phyloP scores from a whole-genome alignment of 1,139 yeast species.

The Candida frijolesensis region DNA sequence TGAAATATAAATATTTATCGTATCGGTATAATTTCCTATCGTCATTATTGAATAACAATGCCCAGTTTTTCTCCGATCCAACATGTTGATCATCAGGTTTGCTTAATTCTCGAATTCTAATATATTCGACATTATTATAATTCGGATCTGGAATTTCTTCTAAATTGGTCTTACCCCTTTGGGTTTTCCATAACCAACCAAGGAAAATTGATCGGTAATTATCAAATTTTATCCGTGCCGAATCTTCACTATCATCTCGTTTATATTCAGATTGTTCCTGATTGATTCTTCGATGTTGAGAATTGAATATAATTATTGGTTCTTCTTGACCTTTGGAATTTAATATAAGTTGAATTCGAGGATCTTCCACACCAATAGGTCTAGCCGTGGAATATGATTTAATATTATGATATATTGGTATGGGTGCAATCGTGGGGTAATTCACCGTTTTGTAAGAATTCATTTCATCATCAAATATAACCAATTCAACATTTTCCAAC shows the following conservation, averaged over 20 bases:
- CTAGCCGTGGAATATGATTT: slow-evolving; percentile 20
- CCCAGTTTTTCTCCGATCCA: slow-evolving; percentile 34
- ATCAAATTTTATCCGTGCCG: slow-evolving; percentile 16
- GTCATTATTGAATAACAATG: slow-evolving; percentile 26
- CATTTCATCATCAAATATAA: slow-evolving; percentile 30
- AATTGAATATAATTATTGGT: slow-evolving; percentile 35
- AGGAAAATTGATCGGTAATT: slow-evolving; percentile 35
- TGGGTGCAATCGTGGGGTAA: slow-evolving; percentile 29
- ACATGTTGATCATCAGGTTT: slow-evolving; percentile 18
- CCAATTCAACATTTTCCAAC: slow-evolving; percentile 30
- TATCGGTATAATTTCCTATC: slow-evolving; percentile 19
- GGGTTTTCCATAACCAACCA: slow-evolving; percentile 43
- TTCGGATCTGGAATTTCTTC: slow-evolving; percentile 20
- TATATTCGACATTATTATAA: slow-evolving; percentile 24
- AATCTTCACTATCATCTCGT: slow-evolving; percentile 5
- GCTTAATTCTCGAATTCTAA: slow-evolving; percentile 27
- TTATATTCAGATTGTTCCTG: slow-evolving; percentile 11
- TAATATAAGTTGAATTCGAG: slow-evolving; percentile 36
- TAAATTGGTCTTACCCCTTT: slow-evolving; percentile 30
- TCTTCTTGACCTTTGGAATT: slow-evolving; percentile 34
- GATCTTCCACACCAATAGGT: slow-evolving; percentile 52
- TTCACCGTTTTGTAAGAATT: slow-evolving; percentile 16
- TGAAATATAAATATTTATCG: slow-evolving; percentile 30
- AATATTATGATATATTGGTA: slow-evolving; percentile 33
- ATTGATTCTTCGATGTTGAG: slow-evolving; percentile 24